Conservation (phyloP, 495 filamentous ascomycete species). For the Penicillium coprophilum region DNA sequence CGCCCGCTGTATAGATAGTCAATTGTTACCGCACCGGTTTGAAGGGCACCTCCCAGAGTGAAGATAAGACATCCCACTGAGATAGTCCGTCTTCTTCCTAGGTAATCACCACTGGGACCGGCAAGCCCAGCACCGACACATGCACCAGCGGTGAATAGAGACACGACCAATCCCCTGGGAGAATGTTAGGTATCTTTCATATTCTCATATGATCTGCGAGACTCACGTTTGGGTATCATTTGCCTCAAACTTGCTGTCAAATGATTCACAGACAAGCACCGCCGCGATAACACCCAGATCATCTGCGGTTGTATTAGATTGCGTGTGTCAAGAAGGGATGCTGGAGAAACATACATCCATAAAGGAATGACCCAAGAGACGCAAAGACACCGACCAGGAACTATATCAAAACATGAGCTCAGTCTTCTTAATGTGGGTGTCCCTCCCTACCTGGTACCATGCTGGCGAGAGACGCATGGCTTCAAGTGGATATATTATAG, state of each 20-base stretch:
- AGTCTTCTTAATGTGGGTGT: background rate
- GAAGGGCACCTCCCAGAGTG: conserved; percentile 44
- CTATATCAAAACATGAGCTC: conserved; percentile 36
- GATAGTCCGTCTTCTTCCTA: conserved; percentile 46
- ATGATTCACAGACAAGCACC: conserved; percentile 54
- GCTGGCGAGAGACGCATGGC: conserved; percentile 55
- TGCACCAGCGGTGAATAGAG: conserved; percentile 59
- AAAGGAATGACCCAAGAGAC: conserved; percentile 61
- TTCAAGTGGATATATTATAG: conserved; percentile 7
- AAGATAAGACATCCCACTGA: conserved; percentile 45
- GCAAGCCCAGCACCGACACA: conserved; percentile 43
- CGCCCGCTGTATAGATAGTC: conserved; percentile 41
- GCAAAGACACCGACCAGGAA: conserved; percentile 64
- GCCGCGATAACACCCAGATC: conserved; percentile 61
- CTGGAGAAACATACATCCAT: conserved; percentile 43
- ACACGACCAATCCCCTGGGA: conserved; percentile 62
- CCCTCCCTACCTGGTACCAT: conserved; percentile 53
- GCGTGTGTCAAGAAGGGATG: conserved; percentile 14
- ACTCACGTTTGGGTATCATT: conserved; percentile 55
- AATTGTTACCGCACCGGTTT: conserved; percentile 41
- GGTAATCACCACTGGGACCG: conserved; percentile 39
- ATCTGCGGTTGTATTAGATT: conserved; percentile 29
- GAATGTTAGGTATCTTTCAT: background rate
- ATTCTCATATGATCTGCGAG: background rate
- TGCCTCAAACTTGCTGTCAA: conserved; percentile 50